Conservation (phyloP, 768 basidiomycete species). For the Suillus fuscotomentosus region DNA sequence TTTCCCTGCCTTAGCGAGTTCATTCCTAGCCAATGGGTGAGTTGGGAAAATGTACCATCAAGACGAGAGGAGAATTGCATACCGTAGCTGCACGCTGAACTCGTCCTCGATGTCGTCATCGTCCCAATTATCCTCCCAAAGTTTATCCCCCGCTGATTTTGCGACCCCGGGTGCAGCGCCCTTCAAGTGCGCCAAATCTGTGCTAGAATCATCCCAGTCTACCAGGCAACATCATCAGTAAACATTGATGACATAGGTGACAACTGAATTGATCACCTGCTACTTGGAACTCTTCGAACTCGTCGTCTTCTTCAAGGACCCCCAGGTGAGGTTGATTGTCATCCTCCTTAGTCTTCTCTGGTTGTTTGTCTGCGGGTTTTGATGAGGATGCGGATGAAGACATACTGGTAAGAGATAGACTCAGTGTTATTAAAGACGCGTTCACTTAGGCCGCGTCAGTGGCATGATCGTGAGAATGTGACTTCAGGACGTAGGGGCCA, state of each 20-base stretch:
- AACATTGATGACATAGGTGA: background rate
- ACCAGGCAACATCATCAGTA: slow-evolving; percentile 1
- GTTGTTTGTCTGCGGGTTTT: slow-evolving; percentile 36
- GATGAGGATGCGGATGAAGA: slow-evolving; percentile 47
- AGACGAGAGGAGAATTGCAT: slow-evolving; percentile 24
- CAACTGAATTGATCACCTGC: slow-evolving; percentile 56
- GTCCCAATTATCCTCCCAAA: slow-evolving; percentile 99
- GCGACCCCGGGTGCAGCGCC: slow-evolving; percentile 73
- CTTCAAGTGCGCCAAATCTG: slow-evolving; percentile 75
- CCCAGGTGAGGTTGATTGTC: slow-evolving; percentile 69
- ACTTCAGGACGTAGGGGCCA: background rate
- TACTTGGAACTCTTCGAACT: slow-evolving; percentile 90
- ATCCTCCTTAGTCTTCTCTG: slow-evolving; percentile 41
- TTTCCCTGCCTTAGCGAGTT: slow-evolving; percentile 59
- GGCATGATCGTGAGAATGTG: slow-evolving; percentile 20
- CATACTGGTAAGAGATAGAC: slow-evolving; percentile 25
- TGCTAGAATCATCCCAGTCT: slow-evolving; percentile 90
- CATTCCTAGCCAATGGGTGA: slow-evolving; percentile 43
- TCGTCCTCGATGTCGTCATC: slow-evolving; percentile 99
- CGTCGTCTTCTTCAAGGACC: slow-evolving; percentile 95
- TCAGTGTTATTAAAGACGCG: background rate
- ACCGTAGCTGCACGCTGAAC: slow-evolving; percentile 95
- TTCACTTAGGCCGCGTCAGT: slow-evolving; percentile 9
- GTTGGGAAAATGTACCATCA: background rate
- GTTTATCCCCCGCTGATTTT: slow-evolving; percentile 80